Base-by-base conservation (phyloP, 176 grass and related monocot species). In the Cenchrus fungigraminus region DNA sequence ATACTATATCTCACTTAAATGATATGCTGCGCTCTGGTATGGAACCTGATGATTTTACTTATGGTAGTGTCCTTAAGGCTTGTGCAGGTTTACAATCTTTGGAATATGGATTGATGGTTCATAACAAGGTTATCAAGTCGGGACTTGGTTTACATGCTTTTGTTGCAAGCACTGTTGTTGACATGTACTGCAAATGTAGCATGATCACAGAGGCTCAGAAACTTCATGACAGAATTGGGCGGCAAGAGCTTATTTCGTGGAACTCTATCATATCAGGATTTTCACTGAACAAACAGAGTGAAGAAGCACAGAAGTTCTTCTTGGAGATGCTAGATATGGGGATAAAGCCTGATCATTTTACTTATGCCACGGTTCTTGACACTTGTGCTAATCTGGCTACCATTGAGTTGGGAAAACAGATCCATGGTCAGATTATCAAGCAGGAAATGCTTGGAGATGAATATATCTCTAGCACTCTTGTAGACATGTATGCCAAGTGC, bases 401-500 rank as follows among this genome's bases (percentile, higher is more conserved):
- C 37, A 88, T 87, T 93, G 92, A 88, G 68, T 77, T 91, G 3
- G 90, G 95, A 22, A 97, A 87, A 64, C 92, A 97, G 82, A 92
- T 95, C 54, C 92, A 97, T 81, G 82, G 84, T 79, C 91, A 93
- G 84, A 93, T 89, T 54, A 84, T 97, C 79, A 95, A 95, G 85
- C 86, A 89, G 73, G 90, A 94, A 77, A 85, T 94, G 84, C 80
- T 83, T 34, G 87, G 73, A 83, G 95, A 97, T 84, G 86, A 92
- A 67, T 97, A 92, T 82, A 87, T 97, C 80, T 92, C 89, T 7
- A 92, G 92, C 79, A 91, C 91, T 42, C 88, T 97, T 69, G 55
- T 97, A 59, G 95, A 97, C 71, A 91, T 97, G 95, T 94, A 97
- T 79, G 92, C 88, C 42, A 97, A 94, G 83, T 94, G 95, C 51